phyloP scores from a whole-genome alignment of 352 stramenopile genomes.

The Phytophthora melonis region DNA sequence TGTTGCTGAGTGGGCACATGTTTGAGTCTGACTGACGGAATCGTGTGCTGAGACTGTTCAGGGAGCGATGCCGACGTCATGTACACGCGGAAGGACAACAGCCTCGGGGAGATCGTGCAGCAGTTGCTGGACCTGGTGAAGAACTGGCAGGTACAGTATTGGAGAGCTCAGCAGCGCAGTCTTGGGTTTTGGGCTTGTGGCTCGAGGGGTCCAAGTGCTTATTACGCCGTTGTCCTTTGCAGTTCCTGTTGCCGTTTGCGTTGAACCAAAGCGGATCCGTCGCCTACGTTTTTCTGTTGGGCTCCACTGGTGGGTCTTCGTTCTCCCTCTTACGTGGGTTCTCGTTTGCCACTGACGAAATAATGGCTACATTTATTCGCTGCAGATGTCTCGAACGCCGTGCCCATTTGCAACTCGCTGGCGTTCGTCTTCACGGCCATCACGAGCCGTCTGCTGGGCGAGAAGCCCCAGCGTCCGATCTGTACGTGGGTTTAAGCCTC shows the following conservation, averaged over 20 bases:
- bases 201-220: background rate
- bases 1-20: background rate
- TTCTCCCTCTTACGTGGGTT: background rate
- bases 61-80: conserved; percentile 58
- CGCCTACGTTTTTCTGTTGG: conserved; percentile 82
- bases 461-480: conserved; percentile 68
- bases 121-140: conserved; percentile 58
- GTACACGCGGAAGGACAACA: conserved; percentile 77
- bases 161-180: background rate
- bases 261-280: conserved; percentile 89
- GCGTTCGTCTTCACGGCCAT: conserved; percentile 91
- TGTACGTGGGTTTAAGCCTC: too few relatives aligned
- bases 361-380: background rate
- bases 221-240: conserved; percentile 6
- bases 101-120: conserved; percentile 50
- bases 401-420: conserved; percentile 91
- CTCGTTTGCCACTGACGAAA: background rate
- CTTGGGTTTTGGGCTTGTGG: background rate
- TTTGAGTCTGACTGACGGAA: background rate
- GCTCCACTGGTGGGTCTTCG: conserved; percentile 59
- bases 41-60: conserved; percentile 23
- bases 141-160: conserved; percentile 75
- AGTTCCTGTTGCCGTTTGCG: conserved; percentile 87
- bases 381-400: conserved; percentile 84
- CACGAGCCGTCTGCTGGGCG: conserved; percentile 77